Base-by-base conservation (phyloP, 345 rosid genomes). In the Hibiscus syriacus region DNA sequence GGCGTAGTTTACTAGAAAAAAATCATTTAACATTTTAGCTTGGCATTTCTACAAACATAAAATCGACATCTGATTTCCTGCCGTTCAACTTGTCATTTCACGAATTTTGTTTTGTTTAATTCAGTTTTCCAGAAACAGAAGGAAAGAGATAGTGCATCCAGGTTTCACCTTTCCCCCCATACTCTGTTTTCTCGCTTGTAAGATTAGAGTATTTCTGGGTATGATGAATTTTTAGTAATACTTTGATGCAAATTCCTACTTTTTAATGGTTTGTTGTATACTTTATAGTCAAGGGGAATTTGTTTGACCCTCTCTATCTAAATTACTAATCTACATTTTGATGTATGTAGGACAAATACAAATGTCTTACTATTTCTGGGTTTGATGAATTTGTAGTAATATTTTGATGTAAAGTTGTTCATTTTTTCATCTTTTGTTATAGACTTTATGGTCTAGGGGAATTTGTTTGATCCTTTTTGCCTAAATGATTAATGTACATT, bases 131-230 rank as follows among this genome's bases (percentile, higher is more conserved):
- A 5, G 17, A 3, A 4, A 45, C 26, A 9, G 25, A 3, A 22
- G 52, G 46, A 13, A 2, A 30, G 34, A 29, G 23, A 23, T 6
- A 41, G 23, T 62, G 66, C 66, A 39, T 39, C 12, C 52, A 23
- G 66, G 66, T 62, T 38, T 13, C 27, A 36, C 29, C 10, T 38
- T 22, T 45, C 2, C 0, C 29, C 3, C n/a, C 8, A 5, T 7
- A 41, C 50, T 14, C 0, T 41, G 32, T 61, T 61, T 19, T 22
- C 32, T 61, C 10, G 23, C 10, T 61, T 12, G 26, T 2, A 3
- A 22, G 32, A 22, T 61, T 23, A 39, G 14, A 13, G 66, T 45
- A 61, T 50, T 61, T 61, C 66, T 62, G 52, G 52, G 34, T 62
- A 39, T 62, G 34, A 12, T 38, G 49, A 20, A 22, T 39, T 61